These are phyloP conservation scores for Neofusicoccum sp. DNA, from an alignment of 2,329 filamentous ascomycete genomes.

Conservation along the genomic window DNA sequence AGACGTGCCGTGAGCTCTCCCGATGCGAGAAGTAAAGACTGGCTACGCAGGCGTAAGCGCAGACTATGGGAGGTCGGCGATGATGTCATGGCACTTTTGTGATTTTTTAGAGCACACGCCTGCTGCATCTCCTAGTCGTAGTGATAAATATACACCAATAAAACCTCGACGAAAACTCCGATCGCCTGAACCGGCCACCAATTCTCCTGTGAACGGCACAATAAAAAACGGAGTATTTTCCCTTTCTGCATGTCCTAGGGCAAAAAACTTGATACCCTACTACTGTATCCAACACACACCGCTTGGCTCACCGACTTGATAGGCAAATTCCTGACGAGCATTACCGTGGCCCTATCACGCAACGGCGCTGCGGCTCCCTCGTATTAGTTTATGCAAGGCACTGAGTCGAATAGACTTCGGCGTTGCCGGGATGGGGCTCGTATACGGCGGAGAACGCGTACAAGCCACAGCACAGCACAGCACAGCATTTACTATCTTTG, in stretches of 20 bases:
- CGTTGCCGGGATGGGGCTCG: not conserved
- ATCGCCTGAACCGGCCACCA: too few relatives aligned
- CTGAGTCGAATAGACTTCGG: not conserved
- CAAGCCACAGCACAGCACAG: too few relatives aligned
- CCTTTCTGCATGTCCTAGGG: too few relatives aligned
- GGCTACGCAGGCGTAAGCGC: slow-evolving; percentile 15
- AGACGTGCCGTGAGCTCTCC: not conserved
- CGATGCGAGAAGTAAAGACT: not conserved
- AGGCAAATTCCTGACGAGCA: too few relatives aligned
- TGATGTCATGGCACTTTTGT: slow-evolving; percentile 16
- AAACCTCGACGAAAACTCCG: too few relatives aligned
- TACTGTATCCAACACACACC: slow-evolving; percentile 6
- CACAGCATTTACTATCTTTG: too few relatives aligned
- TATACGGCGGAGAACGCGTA: not conserved
- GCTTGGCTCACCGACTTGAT: slow-evolving; percentile 14
- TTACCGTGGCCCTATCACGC: too few relatives aligned
- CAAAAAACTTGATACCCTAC: too few relatives aligned
- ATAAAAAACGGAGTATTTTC: too few relatives aligned
- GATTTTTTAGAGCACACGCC: not conserved
- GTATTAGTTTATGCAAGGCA: not conserved
- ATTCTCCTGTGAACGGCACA: too few relatives aligned
- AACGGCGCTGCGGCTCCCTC: too few relatives aligned
- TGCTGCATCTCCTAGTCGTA: not conserved
- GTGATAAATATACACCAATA: not conserved
- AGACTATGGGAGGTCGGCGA: not conserved